Conservation (phyloP, 1,139 yeast species). For the Komagataea norvegica region DNA sequence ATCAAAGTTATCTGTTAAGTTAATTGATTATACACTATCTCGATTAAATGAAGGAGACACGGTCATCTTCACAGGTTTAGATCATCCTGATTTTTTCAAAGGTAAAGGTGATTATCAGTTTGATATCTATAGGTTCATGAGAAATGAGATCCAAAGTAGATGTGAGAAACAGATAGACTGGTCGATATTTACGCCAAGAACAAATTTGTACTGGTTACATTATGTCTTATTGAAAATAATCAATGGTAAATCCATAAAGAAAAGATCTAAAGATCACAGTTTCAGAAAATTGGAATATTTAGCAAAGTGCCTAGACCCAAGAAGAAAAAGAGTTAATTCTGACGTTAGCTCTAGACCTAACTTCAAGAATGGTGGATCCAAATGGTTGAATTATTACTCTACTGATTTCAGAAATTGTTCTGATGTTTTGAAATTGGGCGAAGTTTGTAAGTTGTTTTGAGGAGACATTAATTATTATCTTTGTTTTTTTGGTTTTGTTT, state of each 20-base stretch:
- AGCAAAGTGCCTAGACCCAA: constrained; percentile 23
- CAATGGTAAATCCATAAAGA: constrained; percentile 25
- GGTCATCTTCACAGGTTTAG: constrained; percentile 38
- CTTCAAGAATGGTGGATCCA: constrained; percentile 16
- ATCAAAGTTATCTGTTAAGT: constrained; percentile 32
- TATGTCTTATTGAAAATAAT: constrained; percentile 34
- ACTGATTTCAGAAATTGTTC: constrained; percentile 21
- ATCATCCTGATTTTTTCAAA: constrained; percentile 48
- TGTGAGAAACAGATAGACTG: constrained; percentile 29
- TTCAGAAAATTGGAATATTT: constrained; percentile 16
- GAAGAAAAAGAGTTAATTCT: constrained; percentile 16
- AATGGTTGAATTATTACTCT: constrained; percentile 14
- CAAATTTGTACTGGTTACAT: constrained; percentile 42
- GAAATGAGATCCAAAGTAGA: constrained; percentile 22
- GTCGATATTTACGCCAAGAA: constrained; percentile 33
- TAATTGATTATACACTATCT: constrained; percentile 56
- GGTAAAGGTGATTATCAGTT: constrained; percentile 49
- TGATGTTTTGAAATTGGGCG: constrained; percentile 25
- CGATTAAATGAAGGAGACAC: constrained; percentile 36
- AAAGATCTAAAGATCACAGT: constrained; percentile 10
- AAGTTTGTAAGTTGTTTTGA: constrained; percentile 15
- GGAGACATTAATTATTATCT: not conserved
- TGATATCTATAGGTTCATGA: constrained; percentile 49
- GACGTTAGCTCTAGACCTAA: constrained; percentile 3
- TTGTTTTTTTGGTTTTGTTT: not conserved